A percentile compares a stretch with the other conserved stretches of the same genome.
phyloP scores from a whole-genome alignment of 2,329 filamentous ascomycete species.

The Ilyonectria destructans region DNA sequence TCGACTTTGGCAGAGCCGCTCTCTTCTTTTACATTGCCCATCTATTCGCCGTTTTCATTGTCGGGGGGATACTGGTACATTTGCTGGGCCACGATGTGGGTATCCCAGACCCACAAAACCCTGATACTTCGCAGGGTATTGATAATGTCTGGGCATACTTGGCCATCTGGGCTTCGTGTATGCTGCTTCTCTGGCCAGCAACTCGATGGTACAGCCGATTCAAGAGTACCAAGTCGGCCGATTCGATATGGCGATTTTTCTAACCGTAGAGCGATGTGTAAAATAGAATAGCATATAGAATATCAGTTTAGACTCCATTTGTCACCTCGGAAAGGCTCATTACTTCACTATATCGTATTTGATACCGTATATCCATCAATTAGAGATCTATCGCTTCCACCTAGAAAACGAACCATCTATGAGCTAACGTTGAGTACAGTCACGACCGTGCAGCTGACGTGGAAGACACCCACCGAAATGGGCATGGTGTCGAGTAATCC shows the following conservation, averaged over 20 bases:
- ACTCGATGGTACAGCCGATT: slow-evolving; percentile 61
- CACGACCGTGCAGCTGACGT: slow-evolving; percentile 12
- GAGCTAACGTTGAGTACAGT: background rate
- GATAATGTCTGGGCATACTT: slow-evolving; percentile 58
- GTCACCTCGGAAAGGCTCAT: background rate
- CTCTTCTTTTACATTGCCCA: slow-evolving; percentile 64
- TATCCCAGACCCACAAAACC: slow-evolving; percentile 46
- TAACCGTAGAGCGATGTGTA: slow-evolving; percentile 38
- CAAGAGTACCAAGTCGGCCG: slow-evolving; percentile 58
- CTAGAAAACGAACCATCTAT: no score
- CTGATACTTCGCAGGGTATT: slow-evolving; percentile 50
- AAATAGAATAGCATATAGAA: background rate
- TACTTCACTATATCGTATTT: background rate
- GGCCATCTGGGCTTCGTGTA: slow-evolving; percentile 53
- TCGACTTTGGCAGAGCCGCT: slow-evolving; percentile 63
- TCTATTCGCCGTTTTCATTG: slow-evolving; percentile 53
- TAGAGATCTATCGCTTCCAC: background rate
- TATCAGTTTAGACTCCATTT: background rate
- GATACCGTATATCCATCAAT: no score
- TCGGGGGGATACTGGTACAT: slow-evolving; percentile 45
- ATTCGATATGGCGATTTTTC: slow-evolving; percentile 66
- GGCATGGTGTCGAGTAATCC: slow-evolving; percentile 42
- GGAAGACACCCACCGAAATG: slow-evolving; percentile 39
- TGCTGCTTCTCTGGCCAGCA: slow-evolving; percentile 60
- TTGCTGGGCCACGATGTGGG: slow-evolving; percentile 56